A percentile compares a stretch with the other conserved stretches of the same genome.
Conservation (phyloP, 768 basidiomycete species). For the Erythrobasidium yunnanense region DNA sequence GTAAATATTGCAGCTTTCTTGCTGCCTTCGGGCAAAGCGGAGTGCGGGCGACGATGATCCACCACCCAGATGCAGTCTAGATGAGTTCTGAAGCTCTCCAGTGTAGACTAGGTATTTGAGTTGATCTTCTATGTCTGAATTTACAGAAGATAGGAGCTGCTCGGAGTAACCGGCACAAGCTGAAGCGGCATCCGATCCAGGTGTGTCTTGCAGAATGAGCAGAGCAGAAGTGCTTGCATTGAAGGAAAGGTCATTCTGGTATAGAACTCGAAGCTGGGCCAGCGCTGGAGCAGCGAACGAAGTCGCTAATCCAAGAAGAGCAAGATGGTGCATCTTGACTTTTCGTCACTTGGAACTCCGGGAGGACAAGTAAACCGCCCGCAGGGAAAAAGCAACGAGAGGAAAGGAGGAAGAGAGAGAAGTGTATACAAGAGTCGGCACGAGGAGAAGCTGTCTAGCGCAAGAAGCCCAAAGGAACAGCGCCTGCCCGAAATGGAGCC, state of each 20-base stretch:
- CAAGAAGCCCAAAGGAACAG: too few species aligned
- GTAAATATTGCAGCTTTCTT: constrained; percentile 12
- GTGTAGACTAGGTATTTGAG: constrained; percentile 23
- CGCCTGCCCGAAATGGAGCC: too few species aligned
- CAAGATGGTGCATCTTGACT: too few species aligned
- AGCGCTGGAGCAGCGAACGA: background rate
- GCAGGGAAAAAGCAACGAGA: background rate
- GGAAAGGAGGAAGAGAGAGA: background rate
- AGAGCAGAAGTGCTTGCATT: constrained; percentile 7
- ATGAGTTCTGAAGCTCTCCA: constrained; percentile 13
- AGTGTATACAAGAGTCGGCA: background rate
- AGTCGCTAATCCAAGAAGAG: background rate
- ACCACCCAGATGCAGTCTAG: background rate
- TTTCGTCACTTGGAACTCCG: background rate
- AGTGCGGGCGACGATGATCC: background rate
- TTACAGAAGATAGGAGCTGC: constrained; percentile 6
- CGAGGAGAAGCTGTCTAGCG: background rate
- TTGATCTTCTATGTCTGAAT: constrained; percentile 23
- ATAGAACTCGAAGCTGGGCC: constrained; percentile 19
- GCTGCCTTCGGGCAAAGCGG: constrained; percentile 6
- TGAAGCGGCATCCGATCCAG: constrained; percentile 4
- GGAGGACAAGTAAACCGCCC: background rate
- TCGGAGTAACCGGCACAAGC: constrained; percentile 22
- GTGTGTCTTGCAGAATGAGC: background rate
- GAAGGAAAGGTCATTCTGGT: constrained; percentile 24